Evolutionary conservation across 805 yeast species (phyloP).

Genomic region (Myxozyma lipomycoides): DNA sequence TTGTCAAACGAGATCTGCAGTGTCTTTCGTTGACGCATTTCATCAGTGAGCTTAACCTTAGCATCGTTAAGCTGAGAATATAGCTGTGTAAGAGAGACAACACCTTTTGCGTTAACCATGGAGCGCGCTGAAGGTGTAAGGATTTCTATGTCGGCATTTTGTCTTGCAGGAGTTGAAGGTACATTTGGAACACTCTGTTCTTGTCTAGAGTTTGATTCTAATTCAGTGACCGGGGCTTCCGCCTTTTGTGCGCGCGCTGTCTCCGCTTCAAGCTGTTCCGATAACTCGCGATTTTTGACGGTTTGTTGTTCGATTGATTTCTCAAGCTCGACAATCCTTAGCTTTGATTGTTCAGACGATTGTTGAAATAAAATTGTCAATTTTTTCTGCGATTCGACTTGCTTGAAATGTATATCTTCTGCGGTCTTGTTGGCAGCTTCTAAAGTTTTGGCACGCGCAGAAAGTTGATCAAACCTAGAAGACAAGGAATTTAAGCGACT

Average conservation of each 20-base stretch:
- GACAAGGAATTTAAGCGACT: background rate
- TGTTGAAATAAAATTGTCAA: conserved; percentile 55
- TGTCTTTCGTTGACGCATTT: conserved; percentile 64
- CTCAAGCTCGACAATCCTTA: conserved; percentile 54
- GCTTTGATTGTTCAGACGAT: conserved; percentile 48
- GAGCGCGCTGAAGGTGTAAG: conserved; percentile 59
- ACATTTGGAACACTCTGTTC: background rate
- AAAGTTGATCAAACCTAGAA: background rate
- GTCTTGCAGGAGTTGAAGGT: conserved; percentile 19
- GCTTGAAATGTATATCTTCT: conserved; percentile 52
- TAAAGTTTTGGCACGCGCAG: background rate
- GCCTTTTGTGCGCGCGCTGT: conserved; percentile 39
- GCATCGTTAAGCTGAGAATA: conserved; percentile 61
- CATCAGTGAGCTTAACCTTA: conserved; percentile 62
- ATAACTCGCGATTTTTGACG: conserved; percentile 38
- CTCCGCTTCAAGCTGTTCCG: conserved; percentile 39
- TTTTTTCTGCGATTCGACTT: conserved; percentile 59
- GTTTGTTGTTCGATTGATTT: conserved; percentile 43
- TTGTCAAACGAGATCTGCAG: conserved; percentile 66
- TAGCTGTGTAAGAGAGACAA: conserved; percentile 59
- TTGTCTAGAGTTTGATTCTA: conserved; percentile 32
- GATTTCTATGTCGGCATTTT: conserved; percentile 7
- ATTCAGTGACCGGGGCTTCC: conserved; percentile 43
- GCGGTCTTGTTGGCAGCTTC: conserved; percentile 29
- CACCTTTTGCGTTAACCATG: conserved; percentile 37